Conservation (phyloP, 1,139 yeast genomes). For the Barnettozyma hawaiiensis region DNA sequence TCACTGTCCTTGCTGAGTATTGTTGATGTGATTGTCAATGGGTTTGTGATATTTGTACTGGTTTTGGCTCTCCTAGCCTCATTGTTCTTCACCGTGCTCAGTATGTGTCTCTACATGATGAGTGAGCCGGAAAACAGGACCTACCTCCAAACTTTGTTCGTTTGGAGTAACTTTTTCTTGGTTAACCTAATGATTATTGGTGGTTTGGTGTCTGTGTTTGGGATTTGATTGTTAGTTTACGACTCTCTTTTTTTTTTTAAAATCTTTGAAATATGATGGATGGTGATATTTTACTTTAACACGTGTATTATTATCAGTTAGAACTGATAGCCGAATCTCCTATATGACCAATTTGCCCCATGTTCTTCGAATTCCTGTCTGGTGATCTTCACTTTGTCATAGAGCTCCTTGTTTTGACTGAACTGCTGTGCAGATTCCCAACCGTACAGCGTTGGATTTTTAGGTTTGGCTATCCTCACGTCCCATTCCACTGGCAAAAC, state of each 20-base stretch:
- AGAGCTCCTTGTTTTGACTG: constrained; percentile 41
- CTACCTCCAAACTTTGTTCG: constrained; percentile 14
- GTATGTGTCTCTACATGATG: constrained; percentile 20
- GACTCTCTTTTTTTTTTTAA: no score
- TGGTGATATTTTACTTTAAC: no score
- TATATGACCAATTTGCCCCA: constrained; percentile 76
- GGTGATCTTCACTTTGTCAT: constrained; percentile 56
- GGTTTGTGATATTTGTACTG: constrained; percentile 16
- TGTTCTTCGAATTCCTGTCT: constrained; percentile 80
- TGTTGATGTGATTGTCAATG: constrained; percentile 15
- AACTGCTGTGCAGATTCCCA: constrained; percentile 56
- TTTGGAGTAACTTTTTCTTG: constrained; percentile 17
- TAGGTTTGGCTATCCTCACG: constrained; percentile 45
- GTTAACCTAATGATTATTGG: constrained; percentile 18
- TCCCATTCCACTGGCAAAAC: constrained; percentile 67
- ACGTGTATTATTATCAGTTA: constrained; percentile 4
- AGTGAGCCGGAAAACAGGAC: constrained; percentile 15
- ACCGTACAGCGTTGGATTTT: constrained; percentile 41
- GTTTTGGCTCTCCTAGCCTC: constrained; percentile 17
- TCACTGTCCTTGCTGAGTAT: constrained; percentile 15
- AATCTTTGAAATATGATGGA: no score
- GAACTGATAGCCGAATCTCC: constrained; percentile 61
- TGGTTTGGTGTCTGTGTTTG: constrained; percentile 20
- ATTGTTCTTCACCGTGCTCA: constrained; percentile 18
- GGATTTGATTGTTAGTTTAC: constrained; percentile 13